Evolutionary conservation across 2,329 filamentous ascomycete species (phyloP).

Genomic region (Aureobasidium namibiae): DNA sequence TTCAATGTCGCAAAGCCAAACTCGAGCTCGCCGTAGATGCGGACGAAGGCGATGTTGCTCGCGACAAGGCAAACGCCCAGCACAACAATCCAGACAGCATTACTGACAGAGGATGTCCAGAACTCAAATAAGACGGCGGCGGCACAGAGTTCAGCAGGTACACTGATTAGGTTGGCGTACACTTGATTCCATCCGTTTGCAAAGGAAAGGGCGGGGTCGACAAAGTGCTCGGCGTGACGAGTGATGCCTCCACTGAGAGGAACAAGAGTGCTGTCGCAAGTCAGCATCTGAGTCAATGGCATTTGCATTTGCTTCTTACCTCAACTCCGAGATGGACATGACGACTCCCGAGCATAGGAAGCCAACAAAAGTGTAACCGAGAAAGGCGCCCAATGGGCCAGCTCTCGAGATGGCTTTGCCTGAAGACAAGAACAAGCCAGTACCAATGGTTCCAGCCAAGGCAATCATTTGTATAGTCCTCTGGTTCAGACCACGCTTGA

Average conservation of each 20-base stretch:
- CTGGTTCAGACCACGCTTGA: slow-evolving; percentile 40
- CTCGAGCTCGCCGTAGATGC: slow-evolving; percentile 18
- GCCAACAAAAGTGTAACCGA: slow-evolving; percentile 1
- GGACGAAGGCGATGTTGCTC: slow-evolving; percentile 50
- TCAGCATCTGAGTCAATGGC: background rate
- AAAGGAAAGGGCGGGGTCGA: slow-evolving; percentile 65
- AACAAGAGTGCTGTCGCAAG: slow-evolving; percentile 52
- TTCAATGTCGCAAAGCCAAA: slow-evolving; percentile 17
- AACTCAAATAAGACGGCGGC: slow-evolving; percentile 13
- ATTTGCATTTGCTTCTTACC: slow-evolving; percentile 15
- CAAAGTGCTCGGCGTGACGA: slow-evolving; percentile 65
- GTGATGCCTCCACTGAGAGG: slow-evolving; percentile 71
- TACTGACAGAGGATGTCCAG: slow-evolving; percentile 19
- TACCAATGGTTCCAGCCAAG: slow-evolving; percentile 47
- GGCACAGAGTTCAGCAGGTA: slow-evolving; percentile 14
- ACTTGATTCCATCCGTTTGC: slow-evolving; percentile 79
- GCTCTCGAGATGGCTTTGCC: background rate
- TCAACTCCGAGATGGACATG: slow-evolving; percentile 57
- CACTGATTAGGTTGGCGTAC: slow-evolving; percentile 45
- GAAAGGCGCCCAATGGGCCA: slow-evolving; percentile 1
- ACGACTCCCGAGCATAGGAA: slow-evolving; percentile 35
- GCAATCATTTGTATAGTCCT: slow-evolving; percentile 55
- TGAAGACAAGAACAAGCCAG: background rate
- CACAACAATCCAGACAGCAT: slow-evolving; percentile 48
- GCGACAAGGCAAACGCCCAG: slow-evolving; percentile 50